A percentile compares a stretch with the other conserved stretches of the same genome.
These are phyloP conservation scores for Leccinum pachyderme DNA, from an alignment of 1,284 basidiomycete species.

Conservation along the genomic window DNA sequence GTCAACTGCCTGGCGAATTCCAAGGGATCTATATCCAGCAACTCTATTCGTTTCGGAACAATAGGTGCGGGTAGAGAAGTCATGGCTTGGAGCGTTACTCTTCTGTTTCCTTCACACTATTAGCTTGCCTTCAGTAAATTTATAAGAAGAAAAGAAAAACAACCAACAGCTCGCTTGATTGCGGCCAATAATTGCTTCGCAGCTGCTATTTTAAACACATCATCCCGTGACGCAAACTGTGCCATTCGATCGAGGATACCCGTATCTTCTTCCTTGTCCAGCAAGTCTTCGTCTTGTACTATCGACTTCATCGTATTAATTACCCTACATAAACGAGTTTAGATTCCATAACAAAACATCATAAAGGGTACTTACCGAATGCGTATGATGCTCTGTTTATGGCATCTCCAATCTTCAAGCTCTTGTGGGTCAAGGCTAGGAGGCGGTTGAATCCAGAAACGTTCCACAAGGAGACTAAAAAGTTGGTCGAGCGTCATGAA, in stretches of 20 bases:
- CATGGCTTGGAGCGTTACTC: slow-evolving; percentile 34
- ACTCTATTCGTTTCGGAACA: slow-evolving; percentile 56
- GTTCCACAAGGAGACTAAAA: slow-evolving; percentile 61
- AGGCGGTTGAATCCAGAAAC: slow-evolving; percentile 68
- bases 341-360: neutral
- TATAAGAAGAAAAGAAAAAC: neutral
- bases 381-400: slow-evolving; percentile 72
- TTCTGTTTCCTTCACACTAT: slow-evolving; percentile 40
- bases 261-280: slow-evolving; percentile 57
- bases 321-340: slow-evolving; percentile 39
- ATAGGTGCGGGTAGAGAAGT: slow-evolving; percentile 54
- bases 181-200: slow-evolving; percentile 53
- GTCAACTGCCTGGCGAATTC: slow-evolving; percentile 81
- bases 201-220: slow-evolving; percentile 44
- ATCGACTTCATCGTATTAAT: slow-evolving; percentile 61
- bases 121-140: slow-evolving; percentile 11
- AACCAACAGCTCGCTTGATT: slow-evolving; percentile 54
- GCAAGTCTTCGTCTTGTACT: slow-evolving; percentile 53
- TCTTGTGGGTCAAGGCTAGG: slow-evolving; percentile 50
- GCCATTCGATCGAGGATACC: slow-evolving; percentile 55
- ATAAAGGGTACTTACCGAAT: slow-evolving; percentile 45
- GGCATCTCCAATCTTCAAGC: slow-evolving; percentile 61
- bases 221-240: slow-evolving; percentile 50
- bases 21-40: slow-evolving; percentile 70
- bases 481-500: slow-evolving; percentile 70